Conservation (phyloP, 2,329 filamentous ascomycete species). For the Curvularia eragrostidis region DNA sequence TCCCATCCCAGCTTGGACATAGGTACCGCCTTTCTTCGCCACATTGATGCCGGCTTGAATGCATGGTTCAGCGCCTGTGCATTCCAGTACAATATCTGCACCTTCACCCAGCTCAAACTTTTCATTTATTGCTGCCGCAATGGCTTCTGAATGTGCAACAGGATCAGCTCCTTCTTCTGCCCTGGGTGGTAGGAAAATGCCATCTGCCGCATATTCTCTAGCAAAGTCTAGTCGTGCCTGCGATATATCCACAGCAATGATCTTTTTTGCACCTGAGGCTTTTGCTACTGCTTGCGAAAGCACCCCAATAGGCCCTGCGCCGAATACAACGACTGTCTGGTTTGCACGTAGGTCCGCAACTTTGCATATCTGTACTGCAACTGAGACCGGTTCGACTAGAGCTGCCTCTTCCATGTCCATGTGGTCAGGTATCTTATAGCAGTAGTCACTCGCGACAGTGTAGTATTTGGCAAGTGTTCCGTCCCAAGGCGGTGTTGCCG, state of each 20-base stretch:
- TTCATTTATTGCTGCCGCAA: slow-evolving; percentile 8
- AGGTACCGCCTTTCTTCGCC: slow-evolving; percentile 25
- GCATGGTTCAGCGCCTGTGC: slow-evolving; percentile 31
- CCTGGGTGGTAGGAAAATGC: slow-evolving; percentile 10
- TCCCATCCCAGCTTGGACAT: slow-evolving; percentile 36
- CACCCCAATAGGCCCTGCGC: slow-evolving; percentile 28
- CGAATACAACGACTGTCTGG: slow-evolving; percentile 10
- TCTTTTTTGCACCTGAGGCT: slow-evolving; percentile 28
- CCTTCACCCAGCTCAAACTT: slow-evolving; percentile 25
- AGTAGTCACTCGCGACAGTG: slow-evolving; percentile 32
- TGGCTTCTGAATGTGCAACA: neutral
- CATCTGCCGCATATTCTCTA: slow-evolving; percentile 27
- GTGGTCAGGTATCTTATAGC: slow-evolving; percentile 35
- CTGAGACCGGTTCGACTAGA: slow-evolving; percentile 35
- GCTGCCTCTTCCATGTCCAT: slow-evolving; percentile 35
- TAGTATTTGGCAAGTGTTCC: slow-evolving; percentile 38
- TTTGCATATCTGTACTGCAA: slow-evolving; percentile 35
- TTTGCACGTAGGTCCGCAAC: slow-evolving; percentile 21
- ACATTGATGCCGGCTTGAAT: slow-evolving; percentile 28
- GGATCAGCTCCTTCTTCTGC: neutral
- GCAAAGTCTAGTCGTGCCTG: slow-evolving; percentile 31
- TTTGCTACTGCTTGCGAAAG: slow-evolving; percentile 32
- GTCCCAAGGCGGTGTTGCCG: slow-evolving; percentile 35
- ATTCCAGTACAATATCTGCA: slow-evolving; percentile 32
- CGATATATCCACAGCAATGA: slow-evolving; percentile 29